Conservation (phyloP, 495 filamentous ascomycete genomes). For the Penicillium atrosanguineum region DNA sequence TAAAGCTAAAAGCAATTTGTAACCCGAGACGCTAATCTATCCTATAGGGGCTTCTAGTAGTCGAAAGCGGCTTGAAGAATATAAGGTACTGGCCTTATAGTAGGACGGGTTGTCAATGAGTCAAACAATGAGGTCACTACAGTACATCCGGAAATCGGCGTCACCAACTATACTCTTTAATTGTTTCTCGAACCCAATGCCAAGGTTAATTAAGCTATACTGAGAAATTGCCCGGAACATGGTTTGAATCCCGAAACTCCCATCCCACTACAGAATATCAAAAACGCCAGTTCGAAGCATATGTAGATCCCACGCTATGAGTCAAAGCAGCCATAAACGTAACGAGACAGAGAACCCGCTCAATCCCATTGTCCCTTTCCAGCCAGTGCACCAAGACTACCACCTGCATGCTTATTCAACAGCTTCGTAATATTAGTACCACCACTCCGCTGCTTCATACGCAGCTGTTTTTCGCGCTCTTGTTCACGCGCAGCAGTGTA, state of each 20-base stretch:
- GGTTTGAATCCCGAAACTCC: not conserved
- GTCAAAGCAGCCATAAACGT: not conserved
- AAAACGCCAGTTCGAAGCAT: not conserved
- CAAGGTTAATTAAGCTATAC: no score
- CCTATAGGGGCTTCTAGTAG: no score
- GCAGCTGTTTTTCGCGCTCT: slow-evolving; percentile 59
- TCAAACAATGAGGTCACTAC: no score
- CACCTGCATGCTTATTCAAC: slow-evolving; percentile 36
- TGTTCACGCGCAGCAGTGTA: slow-evolving; percentile 74
- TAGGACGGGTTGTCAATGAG: no score
- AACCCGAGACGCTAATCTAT: no score
- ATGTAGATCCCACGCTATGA: not conserved
- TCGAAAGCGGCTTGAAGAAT: no score
- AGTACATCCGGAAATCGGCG: no score
- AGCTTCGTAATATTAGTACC: slow-evolving; percentile 36
- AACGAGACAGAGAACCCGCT: not conserved
- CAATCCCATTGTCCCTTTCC: slow-evolving; percentile 41
- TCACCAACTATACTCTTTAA: no score
- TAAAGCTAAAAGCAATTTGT: no score
- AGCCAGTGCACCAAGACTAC: slow-evolving; percentile 33
- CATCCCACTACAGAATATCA: not conserved
- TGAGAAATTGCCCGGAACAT: not conserved
- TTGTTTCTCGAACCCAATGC: no score
- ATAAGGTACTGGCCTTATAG: no score
- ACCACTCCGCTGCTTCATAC: slow-evolving; percentile 45